phyloP scores from a whole-genome alignment of 805 yeast species.

The Lachancea quebecensis region DNA sequence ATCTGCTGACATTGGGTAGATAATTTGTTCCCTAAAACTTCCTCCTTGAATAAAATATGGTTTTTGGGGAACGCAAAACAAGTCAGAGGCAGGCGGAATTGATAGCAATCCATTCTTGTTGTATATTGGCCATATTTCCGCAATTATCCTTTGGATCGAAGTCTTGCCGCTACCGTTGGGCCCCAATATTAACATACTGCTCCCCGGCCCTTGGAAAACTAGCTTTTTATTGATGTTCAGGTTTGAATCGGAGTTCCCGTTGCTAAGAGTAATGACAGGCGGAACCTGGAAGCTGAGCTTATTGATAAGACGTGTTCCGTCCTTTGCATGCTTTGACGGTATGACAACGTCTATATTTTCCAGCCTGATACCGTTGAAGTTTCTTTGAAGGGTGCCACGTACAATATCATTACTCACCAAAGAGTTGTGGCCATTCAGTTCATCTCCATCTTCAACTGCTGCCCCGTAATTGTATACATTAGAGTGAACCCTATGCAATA shows the following conservation, averaged over 20 bases:
- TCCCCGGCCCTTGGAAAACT: slow-evolving; percentile 36
- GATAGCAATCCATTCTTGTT: slow-evolving; percentile 63
- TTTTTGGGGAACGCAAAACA: slow-evolving; percentile 77
- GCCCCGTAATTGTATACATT: slow-evolving; percentile 35
- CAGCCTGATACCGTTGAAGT: slow-evolving; percentile 71
- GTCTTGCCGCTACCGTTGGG: slow-evolving; percentile 89
- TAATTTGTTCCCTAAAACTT: slow-evolving; percentile 83
- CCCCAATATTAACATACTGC: slow-evolving; percentile 74
- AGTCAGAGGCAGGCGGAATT: slow-evolving; percentile 63
- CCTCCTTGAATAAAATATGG: slow-evolving; percentile 74
- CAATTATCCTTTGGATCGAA: slow-evolving; percentile 72
- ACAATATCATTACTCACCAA: slow-evolving; percentile 39
- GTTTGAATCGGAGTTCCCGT: slow-evolving; percentile 9
- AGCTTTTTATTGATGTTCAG: slow-evolving; percentile 33
- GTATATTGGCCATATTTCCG: slow-evolving; percentile 90
- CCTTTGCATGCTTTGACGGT: slow-evolving; percentile 58
- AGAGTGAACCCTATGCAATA: slow-evolving; percentile 77
- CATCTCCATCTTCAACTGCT: background rate
- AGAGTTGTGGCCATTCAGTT: background rate
- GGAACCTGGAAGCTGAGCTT: slow-evolving; percentile 52
- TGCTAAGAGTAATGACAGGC: slow-evolving; percentile 17
- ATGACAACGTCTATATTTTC: slow-evolving; percentile 78
- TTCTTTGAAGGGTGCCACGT: slow-evolving; percentile 72
- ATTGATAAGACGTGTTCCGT: slow-evolving; percentile 54
- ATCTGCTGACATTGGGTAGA: slow-evolving; percentile 72